These are phyloP conservation scores for Tricholoma bakamatsutake DNA, from an alignment of 768 basidiomycete species.

Conservation along the genomic window DNA sequence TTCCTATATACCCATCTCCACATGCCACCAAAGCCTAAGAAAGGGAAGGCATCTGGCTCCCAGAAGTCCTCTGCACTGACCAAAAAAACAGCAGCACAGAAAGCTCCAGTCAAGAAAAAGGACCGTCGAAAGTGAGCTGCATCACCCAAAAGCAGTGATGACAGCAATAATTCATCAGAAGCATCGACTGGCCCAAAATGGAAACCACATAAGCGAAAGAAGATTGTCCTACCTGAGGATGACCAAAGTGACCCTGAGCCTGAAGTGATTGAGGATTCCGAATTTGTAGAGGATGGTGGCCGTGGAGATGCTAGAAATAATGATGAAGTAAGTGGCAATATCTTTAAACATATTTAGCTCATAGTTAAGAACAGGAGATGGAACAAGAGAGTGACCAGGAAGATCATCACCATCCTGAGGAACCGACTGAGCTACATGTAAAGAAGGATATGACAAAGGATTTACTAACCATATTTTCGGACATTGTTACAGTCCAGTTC, in stretches of 20 bases:
- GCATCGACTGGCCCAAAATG: not conserved
- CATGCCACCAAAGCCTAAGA: no score
- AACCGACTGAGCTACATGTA: not conserved
- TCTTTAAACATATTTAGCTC: not conserved
- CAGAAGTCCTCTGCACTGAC: no score
- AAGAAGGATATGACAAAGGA: not conserved
- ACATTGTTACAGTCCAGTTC: conserved; percentile 1
- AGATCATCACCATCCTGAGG: not conserved
- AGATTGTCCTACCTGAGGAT: not conserved
- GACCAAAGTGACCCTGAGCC: not conserved
- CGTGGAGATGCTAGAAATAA: not conserved
- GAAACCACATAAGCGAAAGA: not conserved
- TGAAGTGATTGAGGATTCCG: no score
- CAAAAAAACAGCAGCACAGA: no score
- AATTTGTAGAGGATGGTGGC: not conserved
- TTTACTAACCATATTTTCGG: conserved; percentile 1
- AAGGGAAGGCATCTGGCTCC: no score
- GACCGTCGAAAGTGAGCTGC: no score
- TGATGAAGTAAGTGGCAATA: not conserved
- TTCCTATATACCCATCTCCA: no score
- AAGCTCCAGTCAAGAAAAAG: no score
- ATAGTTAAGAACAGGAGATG: not conserved
- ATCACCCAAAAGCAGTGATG: not conserved
- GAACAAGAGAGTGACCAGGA: not conserved
- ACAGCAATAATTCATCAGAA: not conserved